Conservation (phyloP, 2,329 filamentous ascomycete species). For the Botryotinia calthae region DNA sequence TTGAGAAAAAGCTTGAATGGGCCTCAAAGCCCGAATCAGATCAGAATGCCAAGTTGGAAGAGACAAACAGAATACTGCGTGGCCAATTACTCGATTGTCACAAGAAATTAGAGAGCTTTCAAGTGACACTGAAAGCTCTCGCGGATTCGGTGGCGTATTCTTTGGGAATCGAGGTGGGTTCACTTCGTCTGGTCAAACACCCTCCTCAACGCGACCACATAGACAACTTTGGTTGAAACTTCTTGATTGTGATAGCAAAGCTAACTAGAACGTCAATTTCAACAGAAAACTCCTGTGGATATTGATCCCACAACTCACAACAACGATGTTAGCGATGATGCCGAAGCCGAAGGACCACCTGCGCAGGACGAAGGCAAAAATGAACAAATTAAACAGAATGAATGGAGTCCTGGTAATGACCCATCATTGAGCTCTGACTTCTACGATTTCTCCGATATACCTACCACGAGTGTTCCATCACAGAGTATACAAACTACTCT, state of each 20-base stretch:
- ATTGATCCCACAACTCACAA: background rate
- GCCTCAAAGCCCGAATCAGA: conserved; percentile 18
- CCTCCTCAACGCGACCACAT: background rate
- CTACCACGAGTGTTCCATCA: background rate
- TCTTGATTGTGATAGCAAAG: background rate
- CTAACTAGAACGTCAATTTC: background rate
- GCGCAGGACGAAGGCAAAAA: background rate
- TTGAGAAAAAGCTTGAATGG: conserved; percentile 19
- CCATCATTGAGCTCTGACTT: background rate
- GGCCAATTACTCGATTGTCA: conserved; percentile 18
- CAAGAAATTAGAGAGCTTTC: conserved; percentile 19
- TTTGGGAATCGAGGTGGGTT: conserved; percentile 17
- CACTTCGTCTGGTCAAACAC: background rate
- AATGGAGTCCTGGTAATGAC: conserved; percentile 4
- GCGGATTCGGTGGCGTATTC: conserved; percentile 18
- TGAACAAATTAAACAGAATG: background rate
- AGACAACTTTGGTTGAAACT: background rate
- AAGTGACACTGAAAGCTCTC: conserved; percentile 15
- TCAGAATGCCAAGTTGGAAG: conserved; percentile 18
- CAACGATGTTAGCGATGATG: conserved; percentile 13
- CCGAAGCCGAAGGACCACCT: background rate
- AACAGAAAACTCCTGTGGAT: background rate
- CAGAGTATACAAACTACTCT: conserved; percentile 1
- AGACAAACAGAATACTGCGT: conserved; percentile 9
- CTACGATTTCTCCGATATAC: conserved; percentile 5